Base-by-base conservation (phyloP, 2,329 filamentous ascomycete genomes). In the Xylaria sp. region DNA sequence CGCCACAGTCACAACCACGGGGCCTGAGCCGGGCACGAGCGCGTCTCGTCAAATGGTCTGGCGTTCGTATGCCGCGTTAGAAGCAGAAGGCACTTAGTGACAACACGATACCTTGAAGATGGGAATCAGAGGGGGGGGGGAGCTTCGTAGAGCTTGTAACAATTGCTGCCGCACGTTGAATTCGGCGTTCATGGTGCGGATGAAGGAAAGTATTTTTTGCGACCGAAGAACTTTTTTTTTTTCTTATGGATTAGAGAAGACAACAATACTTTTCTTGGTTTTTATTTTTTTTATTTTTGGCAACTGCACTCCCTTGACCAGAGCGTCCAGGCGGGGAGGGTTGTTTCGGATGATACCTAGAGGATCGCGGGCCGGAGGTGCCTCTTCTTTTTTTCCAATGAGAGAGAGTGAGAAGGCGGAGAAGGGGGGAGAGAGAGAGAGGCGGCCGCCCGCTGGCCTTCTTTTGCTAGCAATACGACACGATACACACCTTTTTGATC, bases 41-140 rank as follows among this genome's bases (percentile, higher is more conserved):
- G 26, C 50, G 55, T 19, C 21, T 61, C 16, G 52, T 29, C 43
- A 61, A 58, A 43, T 39, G 34, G 19, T 50, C 39, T 13, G 48
- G 50, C n/a, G 20, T 44, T 44, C n/a, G n/a, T n/a, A n/a, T n/a
- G n/a, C n/a, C n/a, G n/a, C n/a, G n/a, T n/a, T n/a, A n/a, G n/a
- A n/a, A n/a, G n/a, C n/a, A n/a, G n/a, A n/a, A n/a, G n/a, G n/a
- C n/a, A n/a, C n/a, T n/a, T n/a, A n/a, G n/a, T n/a, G n/a, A n/a
- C n/a, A n/a, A n/a, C n/a, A 13, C 29, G 29, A 13, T 13, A 34
- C 16, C 29, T 34, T 34, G 29, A 13, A 34, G 29, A 11, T 34
- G 29, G 16, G 29, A 34, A n/a, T n/a, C n/a, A 11, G 29, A 34
- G 29, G 29, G 8, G 29, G 3, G 29, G 3, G 29, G 29, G 9